Base-by-base conservation (phyloP, 208 protist genomes). In the Lotmaria passim region DNA sequence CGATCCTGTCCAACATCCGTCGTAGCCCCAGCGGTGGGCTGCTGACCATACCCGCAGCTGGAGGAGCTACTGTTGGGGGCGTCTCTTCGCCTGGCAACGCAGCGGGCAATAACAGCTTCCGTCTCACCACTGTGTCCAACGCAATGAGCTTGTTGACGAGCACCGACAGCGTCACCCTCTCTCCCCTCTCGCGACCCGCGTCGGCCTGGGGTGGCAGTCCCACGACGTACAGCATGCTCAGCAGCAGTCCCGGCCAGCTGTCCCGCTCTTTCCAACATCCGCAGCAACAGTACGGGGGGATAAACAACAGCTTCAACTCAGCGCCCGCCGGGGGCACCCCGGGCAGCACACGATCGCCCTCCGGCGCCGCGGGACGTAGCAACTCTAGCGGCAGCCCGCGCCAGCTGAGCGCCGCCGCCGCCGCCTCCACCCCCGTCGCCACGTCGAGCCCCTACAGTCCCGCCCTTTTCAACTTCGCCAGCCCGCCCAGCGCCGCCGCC, bases 171-270 rank as follows among this genome's bases (percentile, higher is more conserved):
- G 56, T 84, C 24, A 72, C 66, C 17, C 62, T 87, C 7, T 84
- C 78, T 0, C 82, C 82, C 4, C 74, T 82, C 38, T 87, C 82
- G 5, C 73, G 71, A n/a, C 71, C 78, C 38, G 52, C 76, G 41
- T 84, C 82, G 14, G 66, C 38, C 8, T 69, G 51, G 55, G 56
- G 50, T 11, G 56, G 62, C 0, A 65, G 44, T 28, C 63, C 71
- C 2, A 64, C 44, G 71, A 51, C 57, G 11, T 55, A 52, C 30
- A 65, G 71, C 26, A 23, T 66, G 31, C 17, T 44, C 44, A 39
- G 59, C 59, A 30, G 44, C 57, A 48, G 24, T 21, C 47, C 51
- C 15, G 48, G 39, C 0, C 44, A 30, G 14, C 24, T 14, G 12
- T 44, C 44, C 6, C 63, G 53, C 1, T n/a, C 24, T 7, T 28